phyloP scores from a whole-genome alignment of 768 basidiomycete genomes.

The Mycena epipterygia region DNA sequence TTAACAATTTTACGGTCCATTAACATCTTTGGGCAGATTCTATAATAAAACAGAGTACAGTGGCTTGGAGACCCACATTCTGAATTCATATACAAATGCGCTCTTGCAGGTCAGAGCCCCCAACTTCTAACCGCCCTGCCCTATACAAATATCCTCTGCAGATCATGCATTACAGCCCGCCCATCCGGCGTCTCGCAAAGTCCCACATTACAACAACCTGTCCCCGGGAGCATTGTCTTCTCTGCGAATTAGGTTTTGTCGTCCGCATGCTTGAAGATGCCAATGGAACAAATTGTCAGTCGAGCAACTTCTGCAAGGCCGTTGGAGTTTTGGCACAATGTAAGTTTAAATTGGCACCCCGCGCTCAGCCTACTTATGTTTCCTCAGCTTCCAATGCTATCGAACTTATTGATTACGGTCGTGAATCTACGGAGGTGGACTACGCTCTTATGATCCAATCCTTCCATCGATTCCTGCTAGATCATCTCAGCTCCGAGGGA shows the following conservation, averaged over 20 bases:
- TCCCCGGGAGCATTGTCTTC: constrained; percentile 89
- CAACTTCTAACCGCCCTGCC: neutral
- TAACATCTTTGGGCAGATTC: constrained; percentile 66
- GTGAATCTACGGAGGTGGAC: constrained; percentile 78
- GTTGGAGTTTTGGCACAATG: constrained; percentile 92
- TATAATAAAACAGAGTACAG: constrained; percentile 94
- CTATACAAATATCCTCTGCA: constrained; percentile 68
- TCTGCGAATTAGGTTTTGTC: constrained; percentile 96
- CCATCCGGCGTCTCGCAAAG: constrained; percentile 87
- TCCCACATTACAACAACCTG: constrained; percentile 94
- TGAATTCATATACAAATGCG: constrained; percentile 94
- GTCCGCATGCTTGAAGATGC: constrained; percentile 98
- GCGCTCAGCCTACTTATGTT: neutral
- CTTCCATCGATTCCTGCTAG: constrained; percentile 94
- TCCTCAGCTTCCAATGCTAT: constrained; percentile 77
- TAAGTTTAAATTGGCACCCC: constrained; percentile 44
- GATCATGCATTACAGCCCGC: constrained; percentile 86
- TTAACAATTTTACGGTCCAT: neutral
- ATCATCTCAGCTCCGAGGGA: constrained; percentile 84
- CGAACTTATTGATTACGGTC: constrained; percentile 90
- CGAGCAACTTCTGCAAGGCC: constrained; percentile 96
- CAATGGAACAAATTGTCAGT: constrained; percentile 92
- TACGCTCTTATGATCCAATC: constrained; percentile 93
- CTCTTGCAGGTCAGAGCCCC: constrained; percentile 27
- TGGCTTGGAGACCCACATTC: constrained; percentile 96